phyloP scores from a whole-genome alignment of 768 basidiomycete genomes.

The Phlebiopsis gigantea region DNA sequence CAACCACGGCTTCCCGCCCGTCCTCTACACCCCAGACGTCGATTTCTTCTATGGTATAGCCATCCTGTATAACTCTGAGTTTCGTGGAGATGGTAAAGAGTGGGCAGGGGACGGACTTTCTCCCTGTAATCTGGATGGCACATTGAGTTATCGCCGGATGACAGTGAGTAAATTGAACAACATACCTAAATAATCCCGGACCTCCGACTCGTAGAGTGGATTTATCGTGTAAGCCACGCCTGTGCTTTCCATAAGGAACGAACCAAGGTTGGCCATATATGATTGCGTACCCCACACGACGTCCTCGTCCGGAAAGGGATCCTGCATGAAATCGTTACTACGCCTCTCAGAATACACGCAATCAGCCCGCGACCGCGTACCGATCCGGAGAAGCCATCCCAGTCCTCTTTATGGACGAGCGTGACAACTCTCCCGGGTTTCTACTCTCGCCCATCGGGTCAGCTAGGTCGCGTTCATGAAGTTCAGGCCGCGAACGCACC shows the following conservation, averaged over 20 bases:
- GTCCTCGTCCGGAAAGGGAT: slow-evolving; percentile 66
- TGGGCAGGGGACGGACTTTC: slow-evolving; percentile 26
- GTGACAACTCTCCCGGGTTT: slow-evolving; percentile 89
- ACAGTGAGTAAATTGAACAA: not conserved
- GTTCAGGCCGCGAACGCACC: slow-evolving; percentile 30
- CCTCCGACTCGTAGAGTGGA: slow-evolving; percentile 64
- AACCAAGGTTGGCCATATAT: too few species aligned
- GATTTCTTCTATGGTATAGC: slow-evolving; percentile 79
- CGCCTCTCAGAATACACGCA: too few species aligned
- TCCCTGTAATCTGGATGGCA: slow-evolving; percentile 64
- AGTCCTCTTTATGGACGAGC: slow-evolving; percentile 81
- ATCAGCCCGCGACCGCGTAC: slow-evolving; percentile 35
- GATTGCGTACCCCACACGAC: slow-evolving; percentile 83
- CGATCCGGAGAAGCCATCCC: slow-evolving; percentile 68
- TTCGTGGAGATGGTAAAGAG: not conserved
- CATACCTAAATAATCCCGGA: slow-evolving; percentile 78
- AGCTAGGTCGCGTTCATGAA: not conserved
- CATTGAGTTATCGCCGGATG: not conserved
- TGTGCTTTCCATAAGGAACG: slow-evolving; percentile 20
- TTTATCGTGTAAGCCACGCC: slow-evolving; percentile 89
- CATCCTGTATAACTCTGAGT: slow-evolving; percentile 49
- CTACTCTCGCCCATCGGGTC: slow-evolving; percentile 30
- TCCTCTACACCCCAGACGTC: slow-evolving; percentile 62
- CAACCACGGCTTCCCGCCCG: slow-evolving; percentile 48
- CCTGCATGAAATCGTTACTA: slow-evolving; percentile 44